Evolutionary conservation across 179 eudicot species (phyloP).

Genomic region (Amaranthus tricolor): DNA sequence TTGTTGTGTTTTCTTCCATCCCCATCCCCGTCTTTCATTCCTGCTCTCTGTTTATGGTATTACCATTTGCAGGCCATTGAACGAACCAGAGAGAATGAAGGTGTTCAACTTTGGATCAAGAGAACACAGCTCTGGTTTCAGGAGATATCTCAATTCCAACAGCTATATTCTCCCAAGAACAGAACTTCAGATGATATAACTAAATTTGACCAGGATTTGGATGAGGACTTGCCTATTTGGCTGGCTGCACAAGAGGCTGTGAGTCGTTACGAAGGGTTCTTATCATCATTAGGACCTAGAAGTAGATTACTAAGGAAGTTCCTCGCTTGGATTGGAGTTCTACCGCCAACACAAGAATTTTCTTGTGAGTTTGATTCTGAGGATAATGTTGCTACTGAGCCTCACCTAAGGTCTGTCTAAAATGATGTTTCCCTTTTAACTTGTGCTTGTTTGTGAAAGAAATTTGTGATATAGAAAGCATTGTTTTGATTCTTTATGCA

Average conservation of each 20-base stretch:
- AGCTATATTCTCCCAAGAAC: conserved; percentile 38
- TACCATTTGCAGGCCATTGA: conserved; percentile 44
- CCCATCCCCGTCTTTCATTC: not conserved
- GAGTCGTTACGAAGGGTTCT: conserved; percentile 84
- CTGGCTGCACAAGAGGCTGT: conserved; percentile 90
- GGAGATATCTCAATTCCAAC: conserved; percentile 40
- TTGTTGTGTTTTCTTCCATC: not conserved
- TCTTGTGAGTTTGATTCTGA: conserved; percentile 44
- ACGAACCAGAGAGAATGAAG: conserved; percentile 37
- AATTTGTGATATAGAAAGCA: conserved; percentile 5
- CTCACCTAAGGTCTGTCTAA: conserved; percentile 56
- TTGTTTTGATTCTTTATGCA: not conserved
- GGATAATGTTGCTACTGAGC: conserved; percentile 44
- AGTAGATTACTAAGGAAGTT: conserved; percentile 74
- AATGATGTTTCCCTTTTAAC: conserved; percentile 4
- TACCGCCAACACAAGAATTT: conserved; percentile 51
- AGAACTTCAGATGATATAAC: conserved; percentile 32
- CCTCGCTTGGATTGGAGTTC: conserved; percentile 60
- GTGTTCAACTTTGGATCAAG: conserved; percentile 39
- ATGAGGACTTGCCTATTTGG: conserved; percentile 67
- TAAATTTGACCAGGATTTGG: conserved; percentile 38
- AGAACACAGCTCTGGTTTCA: conserved; percentile 55
- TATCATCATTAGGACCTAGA: conserved; percentile 87
- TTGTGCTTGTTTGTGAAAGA: not conserved
- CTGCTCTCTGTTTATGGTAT: conserved; percentile 7